Evolutionary conservation across 257 asterid species (phyloP).

Genomic region (Thymus quinquecostatus): DNA sequence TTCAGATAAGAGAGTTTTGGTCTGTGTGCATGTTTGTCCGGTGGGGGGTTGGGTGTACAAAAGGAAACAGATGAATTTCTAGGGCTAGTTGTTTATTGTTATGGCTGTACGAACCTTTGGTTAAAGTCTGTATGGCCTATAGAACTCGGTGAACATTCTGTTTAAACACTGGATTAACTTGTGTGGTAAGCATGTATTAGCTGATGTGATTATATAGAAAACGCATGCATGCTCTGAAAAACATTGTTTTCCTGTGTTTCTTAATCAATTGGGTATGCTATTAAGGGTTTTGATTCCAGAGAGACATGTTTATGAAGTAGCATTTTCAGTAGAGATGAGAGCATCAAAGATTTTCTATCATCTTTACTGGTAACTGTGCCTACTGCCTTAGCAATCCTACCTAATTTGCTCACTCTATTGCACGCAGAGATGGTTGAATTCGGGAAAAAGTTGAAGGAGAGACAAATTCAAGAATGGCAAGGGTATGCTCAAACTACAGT

Average conservation of each 20-base stretch:
- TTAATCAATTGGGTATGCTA: neutral
- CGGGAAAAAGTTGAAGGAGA: slow-evolving; percentile 87
- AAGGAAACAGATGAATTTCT: neutral
- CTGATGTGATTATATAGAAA: neutral
- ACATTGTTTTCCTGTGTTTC: neutral
- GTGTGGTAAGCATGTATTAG: slow-evolving; percentile 1
- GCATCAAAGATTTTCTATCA: neutral
- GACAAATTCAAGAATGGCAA: slow-evolving; percentile 91
- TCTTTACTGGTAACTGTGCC: neutral
- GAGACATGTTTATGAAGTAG: neutral
- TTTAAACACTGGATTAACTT: neutral
- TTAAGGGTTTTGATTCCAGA: neutral
- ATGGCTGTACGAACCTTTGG: neutral
- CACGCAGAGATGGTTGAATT: slow-evolving; percentile 82
- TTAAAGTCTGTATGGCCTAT: slow-evolving; percentile 11
- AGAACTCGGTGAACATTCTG: neutral
- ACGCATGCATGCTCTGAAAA: neutral
- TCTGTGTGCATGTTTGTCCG: neutral
- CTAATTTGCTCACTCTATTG: slow-evolving; percentile 27
- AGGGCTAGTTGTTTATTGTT: slow-evolving; percentile 8
- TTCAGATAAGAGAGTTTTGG: neutral
- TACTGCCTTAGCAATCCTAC: slow-evolving; percentile 9
- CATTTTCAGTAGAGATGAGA: slow-evolving; percentile 13
- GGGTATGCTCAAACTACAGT: slow-evolving; percentile 47
- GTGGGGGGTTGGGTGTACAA: neutral